Conservation (phyloP, 2,329 filamentous ascomycete genomes). For the Akanthomyces dipterigenus region DNA sequence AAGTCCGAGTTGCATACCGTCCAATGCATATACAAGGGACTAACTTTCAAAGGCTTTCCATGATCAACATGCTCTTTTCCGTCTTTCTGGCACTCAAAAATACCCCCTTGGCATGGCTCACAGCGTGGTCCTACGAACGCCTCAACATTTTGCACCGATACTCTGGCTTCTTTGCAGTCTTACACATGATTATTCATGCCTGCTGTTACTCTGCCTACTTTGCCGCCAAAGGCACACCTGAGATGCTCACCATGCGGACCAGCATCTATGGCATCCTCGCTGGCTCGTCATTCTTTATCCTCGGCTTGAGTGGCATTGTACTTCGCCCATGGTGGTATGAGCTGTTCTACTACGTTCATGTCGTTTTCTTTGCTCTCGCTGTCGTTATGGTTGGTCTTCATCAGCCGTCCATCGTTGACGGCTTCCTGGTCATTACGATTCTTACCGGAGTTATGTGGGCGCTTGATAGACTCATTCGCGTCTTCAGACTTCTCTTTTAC, state of each 20-base stretch:
- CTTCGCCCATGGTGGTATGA: slow-evolving; percentile 47
- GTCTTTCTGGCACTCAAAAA: slow-evolving; percentile 52
- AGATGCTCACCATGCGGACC: slow-evolving; percentile 27
- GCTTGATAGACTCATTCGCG: slow-evolving; percentile 43
- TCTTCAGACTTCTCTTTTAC: slow-evolving; percentile 36
- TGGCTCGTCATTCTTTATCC: slow-evolving; percentile 37
- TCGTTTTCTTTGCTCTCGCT: slow-evolving; percentile 41
- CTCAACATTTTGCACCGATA: slow-evolving; percentile 52
- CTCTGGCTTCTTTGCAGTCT: slow-evolving; percentile 43
- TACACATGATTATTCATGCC: slow-evolving; percentile 39
- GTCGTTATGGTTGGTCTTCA: slow-evolving; percentile 45
- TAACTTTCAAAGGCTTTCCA: slow-evolving; percentile 26
- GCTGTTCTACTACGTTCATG: slow-evolving; percentile 47
- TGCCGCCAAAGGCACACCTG: slow-evolving; percentile 19
- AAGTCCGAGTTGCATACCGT: slow-evolving; percentile 6
- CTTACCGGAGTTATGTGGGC: slow-evolving; percentile 42
- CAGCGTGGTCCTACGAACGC: slow-evolving; percentile 50
- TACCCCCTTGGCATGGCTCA: slow-evolving; percentile 48
- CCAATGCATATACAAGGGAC: no score
- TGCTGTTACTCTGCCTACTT: slow-evolving; percentile 38
- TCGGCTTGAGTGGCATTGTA: slow-evolving; percentile 35
- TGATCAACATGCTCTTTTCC: slow-evolving; percentile 43
- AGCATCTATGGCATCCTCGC: slow-evolving; percentile 44
- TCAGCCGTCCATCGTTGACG: slow-evolving; percentile 38
- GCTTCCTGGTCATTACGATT: slow-evolving; percentile 35